Percentiles rank a stretch among this genome's conserved stretches.
Conservation (phyloP, 345 rosid species). For the Brassica cretica region DNA sequence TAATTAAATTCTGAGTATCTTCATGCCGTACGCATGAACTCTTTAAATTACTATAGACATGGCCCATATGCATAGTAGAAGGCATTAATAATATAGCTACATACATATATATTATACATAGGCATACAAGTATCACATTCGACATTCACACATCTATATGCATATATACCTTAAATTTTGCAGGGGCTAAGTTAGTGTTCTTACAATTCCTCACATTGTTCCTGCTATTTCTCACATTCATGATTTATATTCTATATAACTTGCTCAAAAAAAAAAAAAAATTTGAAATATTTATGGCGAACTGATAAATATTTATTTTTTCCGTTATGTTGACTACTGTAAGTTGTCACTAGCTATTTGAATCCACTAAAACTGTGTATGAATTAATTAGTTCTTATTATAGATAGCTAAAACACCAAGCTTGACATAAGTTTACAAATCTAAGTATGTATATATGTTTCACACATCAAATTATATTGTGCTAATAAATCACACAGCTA, state of each 20-base stretch:
- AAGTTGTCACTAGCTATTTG: too few relatives aligned
- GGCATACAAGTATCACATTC: conserved; percentile 5
- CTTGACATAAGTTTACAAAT: too few relatives aligned
- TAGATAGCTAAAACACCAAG: too few relatives aligned
- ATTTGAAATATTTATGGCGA: too few relatives aligned
- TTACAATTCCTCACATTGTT: conserved; percentile 22
- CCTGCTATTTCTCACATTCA: too few relatives aligned
- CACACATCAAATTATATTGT: not conserved
- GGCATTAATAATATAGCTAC: conserved; percentile 30
- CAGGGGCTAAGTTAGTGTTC: conserved; percentile 24
- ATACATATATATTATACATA: conserved; percentile 7
- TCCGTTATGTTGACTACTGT: too few relatives aligned
- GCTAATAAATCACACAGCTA: too few relatives aligned
- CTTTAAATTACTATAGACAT: conserved; percentile 37
- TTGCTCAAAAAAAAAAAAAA: too few relatives aligned
- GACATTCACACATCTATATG: too few relatives aligned
- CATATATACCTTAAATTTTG: not conserved
- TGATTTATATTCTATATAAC: too few relatives aligned
- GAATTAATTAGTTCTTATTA: not conserved
- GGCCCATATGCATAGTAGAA: conserved; percentile 38
- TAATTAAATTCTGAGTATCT: conserved; percentile 29
- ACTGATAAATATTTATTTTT: too few relatives aligned
- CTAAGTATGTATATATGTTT: not conserved
- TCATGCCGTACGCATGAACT: conserved; percentile 41
- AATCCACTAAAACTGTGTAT: too few relatives aligned